phyloP scores from a whole-genome alignment of 768 basidiomycete species.

The Boletus vermiculosoides region DNA sequence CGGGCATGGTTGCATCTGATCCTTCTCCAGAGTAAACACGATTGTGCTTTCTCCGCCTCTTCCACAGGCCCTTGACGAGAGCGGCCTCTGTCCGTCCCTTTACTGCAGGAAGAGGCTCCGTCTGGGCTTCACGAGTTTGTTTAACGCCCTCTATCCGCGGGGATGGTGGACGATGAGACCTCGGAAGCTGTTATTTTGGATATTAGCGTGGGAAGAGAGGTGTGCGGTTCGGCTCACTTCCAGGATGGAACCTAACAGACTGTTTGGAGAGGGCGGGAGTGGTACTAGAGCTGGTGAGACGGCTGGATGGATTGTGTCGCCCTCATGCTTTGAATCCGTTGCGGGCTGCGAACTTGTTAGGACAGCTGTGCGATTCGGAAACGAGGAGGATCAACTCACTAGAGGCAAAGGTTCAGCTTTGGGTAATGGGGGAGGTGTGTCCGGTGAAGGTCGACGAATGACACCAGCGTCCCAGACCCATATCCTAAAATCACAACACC shows the following conservation, averaged over 20 bases:
- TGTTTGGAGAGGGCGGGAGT: slow-evolving; percentile 23
- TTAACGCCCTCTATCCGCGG: not conserved
- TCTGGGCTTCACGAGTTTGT: slow-evolving; percentile 6
- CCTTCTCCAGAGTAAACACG: not conserved
- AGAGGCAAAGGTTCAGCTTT: slow-evolving; percentile 9
- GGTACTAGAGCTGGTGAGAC: slow-evolving; percentile 22
- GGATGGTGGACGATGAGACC: slow-evolving; percentile 3
- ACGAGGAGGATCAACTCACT: slow-evolving; percentile 4
- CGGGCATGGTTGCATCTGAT: not conserved
- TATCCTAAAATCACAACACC: slow-evolving; percentile 30
- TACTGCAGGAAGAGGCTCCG: not conserved
- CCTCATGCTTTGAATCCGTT: slow-evolving; percentile 5
- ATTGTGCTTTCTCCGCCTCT: slow-evolving; percentile 3
- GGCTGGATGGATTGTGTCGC: not conserved
- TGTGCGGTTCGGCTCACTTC: slow-evolving; percentile 10
- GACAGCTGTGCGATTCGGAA: not conserved
- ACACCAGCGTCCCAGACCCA: slow-evolving; percentile 30
- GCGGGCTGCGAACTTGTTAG: slow-evolving; percentile 13
- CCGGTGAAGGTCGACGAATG: slow-evolving; percentile 16
- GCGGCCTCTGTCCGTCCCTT: not conserved
- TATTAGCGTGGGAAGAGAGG: not conserved
- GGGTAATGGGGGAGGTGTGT: slow-evolving; percentile 8
- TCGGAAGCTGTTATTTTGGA: slow-evolving; percentile 13
- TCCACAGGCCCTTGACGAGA: slow-evolving; percentile 15
- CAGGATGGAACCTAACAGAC: slow-evolving; percentile 15